Percentiles rank a stretch among this genome's conserved stretches.
phyloP scores from a whole-genome alignment of 257 asterid species.

The Primulina eburnea region DNA sequence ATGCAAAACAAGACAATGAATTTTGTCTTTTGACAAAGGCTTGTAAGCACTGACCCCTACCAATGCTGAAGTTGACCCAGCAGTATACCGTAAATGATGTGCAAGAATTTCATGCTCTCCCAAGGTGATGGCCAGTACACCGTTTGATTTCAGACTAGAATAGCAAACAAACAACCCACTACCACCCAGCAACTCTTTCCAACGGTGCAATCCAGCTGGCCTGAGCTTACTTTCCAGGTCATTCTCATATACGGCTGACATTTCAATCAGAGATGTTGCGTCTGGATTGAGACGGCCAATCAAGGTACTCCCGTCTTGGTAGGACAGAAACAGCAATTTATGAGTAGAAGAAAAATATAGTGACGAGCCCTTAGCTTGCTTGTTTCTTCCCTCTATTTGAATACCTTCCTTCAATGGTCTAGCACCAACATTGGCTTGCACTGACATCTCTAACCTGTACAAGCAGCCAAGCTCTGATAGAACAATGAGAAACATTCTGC shows the following conservation, averaged over 20 bases:
- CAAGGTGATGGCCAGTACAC: conserved; percentile 69
- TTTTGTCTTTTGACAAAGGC: conserved; percentile 95
- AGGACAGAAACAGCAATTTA: conserved; percentile 80
- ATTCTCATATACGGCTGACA: conserved; percentile 69
- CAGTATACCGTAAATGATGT: conserved; percentile 79
- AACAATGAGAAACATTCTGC: conserved; percentile 71
- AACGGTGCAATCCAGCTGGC: conserved; percentile 93
- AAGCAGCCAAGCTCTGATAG: conserved; percentile 78
- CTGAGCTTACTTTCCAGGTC: conserved; percentile 70
- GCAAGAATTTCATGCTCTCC: conserved; percentile 74
- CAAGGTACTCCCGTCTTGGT: conserved; percentile 86
- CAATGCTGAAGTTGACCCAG: conserved; percentile 80
- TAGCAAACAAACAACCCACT: conserved; percentile 80
- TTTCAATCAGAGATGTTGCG: conserved; percentile 65
- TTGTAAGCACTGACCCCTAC: conserved; percentile 95
- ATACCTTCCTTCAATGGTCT: conserved; percentile 75
- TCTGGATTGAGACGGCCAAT: conserved; percentile 82
- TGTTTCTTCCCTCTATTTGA: conserved; percentile 64
- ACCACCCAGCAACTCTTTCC: conserved; percentile 81
- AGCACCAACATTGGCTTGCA: conserved; percentile 75
- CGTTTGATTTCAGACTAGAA: conserved; percentile 77
- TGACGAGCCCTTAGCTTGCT: conserved; percentile 67
- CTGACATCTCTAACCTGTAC: conserved; percentile 86
- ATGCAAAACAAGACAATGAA: conserved; percentile 89
- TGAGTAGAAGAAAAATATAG: conserved; percentile 71